Conservation (phyloP, 305 asterid species). For the Ajuga reptans region DNA sequence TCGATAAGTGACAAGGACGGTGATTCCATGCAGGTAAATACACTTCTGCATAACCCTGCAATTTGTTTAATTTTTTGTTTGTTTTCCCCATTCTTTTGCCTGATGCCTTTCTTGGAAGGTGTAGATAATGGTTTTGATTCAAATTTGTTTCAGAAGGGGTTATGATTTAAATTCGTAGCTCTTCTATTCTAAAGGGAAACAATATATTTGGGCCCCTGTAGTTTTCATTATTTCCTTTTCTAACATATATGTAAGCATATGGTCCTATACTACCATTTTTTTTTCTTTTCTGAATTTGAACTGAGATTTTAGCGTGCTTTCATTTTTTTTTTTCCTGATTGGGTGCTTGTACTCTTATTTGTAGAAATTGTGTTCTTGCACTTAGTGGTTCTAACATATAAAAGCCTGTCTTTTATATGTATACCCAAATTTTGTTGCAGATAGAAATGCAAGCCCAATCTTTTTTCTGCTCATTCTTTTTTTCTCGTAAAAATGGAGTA, state of each 20-base stretch:
- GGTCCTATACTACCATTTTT: no score
- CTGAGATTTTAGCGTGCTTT: no score
- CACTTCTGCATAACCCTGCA: slow-evolving; percentile 8
- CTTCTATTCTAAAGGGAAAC: background rate
- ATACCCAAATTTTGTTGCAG: background rate
- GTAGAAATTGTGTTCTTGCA: background rate
- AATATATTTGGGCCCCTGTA: background rate
- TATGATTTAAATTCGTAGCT: no score
- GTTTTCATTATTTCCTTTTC: background rate
- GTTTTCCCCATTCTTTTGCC: background rate
- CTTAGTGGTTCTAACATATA: background rate
- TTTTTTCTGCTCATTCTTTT: no score
- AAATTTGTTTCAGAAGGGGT: background rate
- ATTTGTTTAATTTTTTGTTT: background rate
- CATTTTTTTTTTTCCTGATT: no score
- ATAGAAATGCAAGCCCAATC: no score
- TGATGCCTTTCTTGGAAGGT: background rate
- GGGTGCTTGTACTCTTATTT: background rate
- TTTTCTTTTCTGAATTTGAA: no score
- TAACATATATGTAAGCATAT: no score
- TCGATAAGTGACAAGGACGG: slow-evolving; percentile 50
- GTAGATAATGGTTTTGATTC: background rate
- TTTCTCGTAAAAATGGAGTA: background rate
- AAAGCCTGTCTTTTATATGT: background rate
- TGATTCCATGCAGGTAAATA: slow-evolving; percentile 72